A percentile compares a stretch with the other conserved stretches of the same genome.
These are phyloP conservation scores for Arachis stenosperma DNA, from an alignment of 306 rosid species.

Conservation along the genomic window DNA sequence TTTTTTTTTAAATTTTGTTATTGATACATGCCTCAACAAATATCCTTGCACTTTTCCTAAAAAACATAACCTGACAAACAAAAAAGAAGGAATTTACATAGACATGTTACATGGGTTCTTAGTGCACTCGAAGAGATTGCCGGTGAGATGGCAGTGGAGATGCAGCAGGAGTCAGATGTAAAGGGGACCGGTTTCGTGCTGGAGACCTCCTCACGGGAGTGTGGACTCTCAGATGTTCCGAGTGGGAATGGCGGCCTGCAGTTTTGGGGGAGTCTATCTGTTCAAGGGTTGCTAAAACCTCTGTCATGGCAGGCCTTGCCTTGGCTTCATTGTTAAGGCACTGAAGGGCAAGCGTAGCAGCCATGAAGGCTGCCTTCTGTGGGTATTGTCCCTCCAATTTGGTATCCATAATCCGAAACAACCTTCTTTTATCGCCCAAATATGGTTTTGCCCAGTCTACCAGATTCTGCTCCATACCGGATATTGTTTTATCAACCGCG, in stretches of 20 bases:
- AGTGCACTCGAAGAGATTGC: slow-evolving; percentile 52
- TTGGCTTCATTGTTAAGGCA: slow-evolving; percentile 81
- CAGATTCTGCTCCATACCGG: slow-evolving; percentile 70
- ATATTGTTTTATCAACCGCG: slow-evolving; percentile 69
- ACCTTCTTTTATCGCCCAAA: slow-evolving; percentile 68
- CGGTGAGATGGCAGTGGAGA: slow-evolving; percentile 66
- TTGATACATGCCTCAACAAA: slow-evolving; percentile 38
- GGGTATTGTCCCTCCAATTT: slow-evolving; percentile 91
- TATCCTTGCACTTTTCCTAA: slow-evolving; percentile 37
- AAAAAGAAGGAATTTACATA: slow-evolving; percentile 46
- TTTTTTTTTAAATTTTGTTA: neutral
- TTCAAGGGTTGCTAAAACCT: slow-evolving; percentile 69
- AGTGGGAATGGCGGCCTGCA: slow-evolving; percentile 44
- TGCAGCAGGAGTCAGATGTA: slow-evolving; percentile 52
- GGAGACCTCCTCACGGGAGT: slow-evolving; percentile 54
- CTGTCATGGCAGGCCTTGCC: slow-evolving; percentile 78
- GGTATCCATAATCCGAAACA: slow-evolving; percentile 92
- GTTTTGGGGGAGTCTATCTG: slow-evolving; percentile 68
- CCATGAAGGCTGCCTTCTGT: slow-evolving; percentile 73
- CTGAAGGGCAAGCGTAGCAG: slow-evolving; percentile 74
- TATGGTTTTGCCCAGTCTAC: slow-evolving; percentile 94
- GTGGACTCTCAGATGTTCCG: slow-evolving; percentile 46
- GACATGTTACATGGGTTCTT: slow-evolving; percentile 2
- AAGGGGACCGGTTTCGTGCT: slow-evolving; percentile 53
- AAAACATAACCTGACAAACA: slow-evolving; percentile 36